phyloP scores from a whole-genome alignment of 805 yeast species.

The Lipomyces yamadae region DNA sequence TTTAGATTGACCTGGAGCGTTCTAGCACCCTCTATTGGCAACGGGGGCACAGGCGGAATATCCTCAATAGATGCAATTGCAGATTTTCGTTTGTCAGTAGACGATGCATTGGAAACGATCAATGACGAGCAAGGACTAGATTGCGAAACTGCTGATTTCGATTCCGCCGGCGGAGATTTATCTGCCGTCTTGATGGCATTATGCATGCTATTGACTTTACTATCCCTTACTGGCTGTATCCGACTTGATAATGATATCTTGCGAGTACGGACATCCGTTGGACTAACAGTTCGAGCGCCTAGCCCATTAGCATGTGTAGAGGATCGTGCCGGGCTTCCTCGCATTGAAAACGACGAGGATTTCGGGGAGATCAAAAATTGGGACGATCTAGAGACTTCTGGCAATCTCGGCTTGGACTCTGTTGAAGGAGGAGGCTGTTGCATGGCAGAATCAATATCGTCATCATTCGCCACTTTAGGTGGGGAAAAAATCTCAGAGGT shows the following conservation, averaged over 20 bases:
- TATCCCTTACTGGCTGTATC: background rate
- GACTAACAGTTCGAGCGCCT: constrained; percentile 28
- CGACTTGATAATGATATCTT: too few relatives aligned
- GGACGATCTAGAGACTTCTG: background rate
- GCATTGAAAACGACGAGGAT: background rate
- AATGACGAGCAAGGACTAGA: background rate
- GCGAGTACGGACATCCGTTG: constrained; percentile 15
- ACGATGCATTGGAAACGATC: background rate
- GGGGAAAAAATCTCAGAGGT: background rate
- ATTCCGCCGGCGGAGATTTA: background rate
- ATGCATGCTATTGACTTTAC: background rate
- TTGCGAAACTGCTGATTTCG: background rate
- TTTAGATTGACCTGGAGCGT: background rate
- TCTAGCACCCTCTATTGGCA: constrained; percentile 14
- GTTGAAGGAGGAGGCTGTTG: background rate
- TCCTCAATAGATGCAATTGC: background rate
- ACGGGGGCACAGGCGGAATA: constrained; percentile 36
- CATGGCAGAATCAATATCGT: background rate
- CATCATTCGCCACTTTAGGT: background rate
- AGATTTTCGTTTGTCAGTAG: background rate
- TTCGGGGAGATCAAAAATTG: background rate
- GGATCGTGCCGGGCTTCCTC: background rate
- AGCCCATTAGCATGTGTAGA: constrained; percentile 16
- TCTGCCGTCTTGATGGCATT: background rate
- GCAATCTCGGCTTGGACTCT: background rate